Evolutionary conservation across 345 rosid species (phyloP).

Genomic region (Syzygium jambos): DNA sequence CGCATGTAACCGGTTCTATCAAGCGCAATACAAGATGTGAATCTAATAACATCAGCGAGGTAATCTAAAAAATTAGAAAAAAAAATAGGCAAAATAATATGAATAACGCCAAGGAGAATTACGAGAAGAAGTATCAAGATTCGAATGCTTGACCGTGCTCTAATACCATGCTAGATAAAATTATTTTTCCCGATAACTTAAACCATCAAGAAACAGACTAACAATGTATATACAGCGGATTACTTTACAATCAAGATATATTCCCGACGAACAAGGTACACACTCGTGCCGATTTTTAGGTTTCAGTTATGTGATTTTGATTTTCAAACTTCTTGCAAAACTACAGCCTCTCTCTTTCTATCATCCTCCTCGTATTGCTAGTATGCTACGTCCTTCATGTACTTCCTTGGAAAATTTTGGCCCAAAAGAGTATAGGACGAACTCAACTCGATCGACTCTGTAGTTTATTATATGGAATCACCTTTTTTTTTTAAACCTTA

Average conservation of each 20-base stretch:
- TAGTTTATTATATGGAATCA: not conserved
- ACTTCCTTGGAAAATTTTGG: not conserved
- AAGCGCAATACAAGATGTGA: too few species aligned
- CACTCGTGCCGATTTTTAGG: not conserved
- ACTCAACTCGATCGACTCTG: not conserved
- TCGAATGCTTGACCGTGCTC: not conserved
- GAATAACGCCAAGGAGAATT: not conserved
- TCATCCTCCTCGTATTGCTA: not conserved
- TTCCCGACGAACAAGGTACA: too few species aligned
- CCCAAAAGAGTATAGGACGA: not conserved
- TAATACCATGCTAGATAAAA: not conserved
- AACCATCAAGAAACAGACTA: not conserved
- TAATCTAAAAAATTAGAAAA: not conserved
- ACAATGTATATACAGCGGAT: not conserved
- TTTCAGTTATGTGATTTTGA: not conserved
- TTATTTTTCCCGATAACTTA: not conserved
- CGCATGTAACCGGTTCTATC: not conserved
- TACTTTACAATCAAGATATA: not conserved
- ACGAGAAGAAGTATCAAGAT: not conserved
- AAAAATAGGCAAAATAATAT: too few species aligned
- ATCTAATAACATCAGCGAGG: not conserved
- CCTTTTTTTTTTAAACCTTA: not conserved
- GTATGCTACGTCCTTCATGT: not conserved
- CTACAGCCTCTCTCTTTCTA: not conserved
- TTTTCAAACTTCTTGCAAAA: not conserved